phyloP scores from a whole-genome alignment of 2,329 filamentous ascomycete genomes.

The Gaeumannomyces sp. region DNA sequence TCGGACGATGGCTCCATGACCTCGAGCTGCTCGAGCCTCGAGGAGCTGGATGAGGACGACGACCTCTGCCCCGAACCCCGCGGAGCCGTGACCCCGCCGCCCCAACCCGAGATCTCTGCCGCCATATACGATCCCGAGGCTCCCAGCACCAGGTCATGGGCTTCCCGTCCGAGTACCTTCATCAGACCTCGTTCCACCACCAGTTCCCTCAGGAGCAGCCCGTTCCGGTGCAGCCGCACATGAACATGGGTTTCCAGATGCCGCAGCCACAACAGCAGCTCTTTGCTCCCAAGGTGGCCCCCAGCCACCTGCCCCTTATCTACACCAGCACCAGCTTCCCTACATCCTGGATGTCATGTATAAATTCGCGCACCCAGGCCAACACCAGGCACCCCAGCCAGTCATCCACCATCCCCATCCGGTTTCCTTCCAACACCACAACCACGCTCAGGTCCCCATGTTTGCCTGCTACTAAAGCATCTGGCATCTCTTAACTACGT shows the following conservation, averaged over 20 bases:
- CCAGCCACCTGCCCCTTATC: neutral
- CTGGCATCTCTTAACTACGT: neutral
- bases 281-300: neutral
- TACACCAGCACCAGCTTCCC: conserved; percentile 2
- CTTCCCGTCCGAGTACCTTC: conserved; percentile 37
- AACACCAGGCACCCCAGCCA: conserved; percentile 4
- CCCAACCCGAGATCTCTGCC: conserved; percentile 21
- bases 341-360: conserved; percentile 8
- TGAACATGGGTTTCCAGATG: neutral
- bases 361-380: conserved; percentile 4
- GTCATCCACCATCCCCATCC: conserved; percentile 9
- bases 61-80: conserved; percentile 38
- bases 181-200: neutral
- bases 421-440: conserved; percentile 5
- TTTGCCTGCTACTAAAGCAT: conserved; percentile 7
- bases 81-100: conserved; percentile 34
- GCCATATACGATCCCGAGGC: conserved; percentile 42
- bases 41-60: conserved; percentile 39
- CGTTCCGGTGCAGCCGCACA: conserved; percentile 1
- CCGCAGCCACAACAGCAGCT: neutral
- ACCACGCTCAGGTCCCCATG: conserved; percentile 8
- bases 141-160: conserved; percentile 24
- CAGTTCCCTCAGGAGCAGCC: neutral
- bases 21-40: conserved; percentile 35
- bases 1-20: conserved; percentile 33